Evolutionary conservation across 768 basidiomycete species (phyloP).

Genomic region (Leccinellum luteum): DNA sequence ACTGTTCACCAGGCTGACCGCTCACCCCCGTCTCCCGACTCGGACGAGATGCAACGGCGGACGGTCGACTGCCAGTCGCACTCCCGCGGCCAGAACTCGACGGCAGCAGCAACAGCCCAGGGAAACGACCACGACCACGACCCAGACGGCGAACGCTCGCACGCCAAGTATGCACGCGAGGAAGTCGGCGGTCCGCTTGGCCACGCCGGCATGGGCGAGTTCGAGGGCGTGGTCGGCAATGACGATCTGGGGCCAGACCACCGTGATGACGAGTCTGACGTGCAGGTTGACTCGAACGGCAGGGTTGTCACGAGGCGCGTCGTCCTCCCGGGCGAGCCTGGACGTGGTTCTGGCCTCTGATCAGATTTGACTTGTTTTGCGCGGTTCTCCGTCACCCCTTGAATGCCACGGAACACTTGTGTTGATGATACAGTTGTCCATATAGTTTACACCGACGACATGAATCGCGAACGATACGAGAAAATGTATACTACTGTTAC

Average conservation of each 20-base stretch:
- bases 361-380: constrained; percentile 6
- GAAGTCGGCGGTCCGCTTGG: constrained; percentile 30
- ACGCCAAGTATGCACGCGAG: constrained; percentile 27
- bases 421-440: not conserved
- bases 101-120: too few relatives aligned
- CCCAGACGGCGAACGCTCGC: constrained; percentile 19
- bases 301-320: constrained; percentile 21
- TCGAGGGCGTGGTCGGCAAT: constrained; percentile 29
- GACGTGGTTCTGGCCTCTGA: not conserved
- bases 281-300: constrained; percentile 23
- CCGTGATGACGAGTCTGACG: not conserved
- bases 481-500: not conserved
- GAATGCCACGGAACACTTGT: not conserved
- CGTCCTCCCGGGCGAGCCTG: not conserved
- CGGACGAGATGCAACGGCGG: constrained; percentile 21
- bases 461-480: constrained; percentile 1
- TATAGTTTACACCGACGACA: not conserved
- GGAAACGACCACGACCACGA: not conserved
- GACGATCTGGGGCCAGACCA: constrained; percentile 31
- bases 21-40: constrained; percentile 3
- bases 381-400: not conserved
- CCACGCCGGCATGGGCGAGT: constrained; percentile 28
- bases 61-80: constrained; percentile 19
- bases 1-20: constrained; percentile 25
- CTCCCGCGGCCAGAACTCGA: not conserved